A percentile compares a stretch with the other conserved stretches of the same genome.
Conservation (phyloP, 2,329 filamentous ascomycete species). For the Clarireedia homoeocarpa region DNA sequence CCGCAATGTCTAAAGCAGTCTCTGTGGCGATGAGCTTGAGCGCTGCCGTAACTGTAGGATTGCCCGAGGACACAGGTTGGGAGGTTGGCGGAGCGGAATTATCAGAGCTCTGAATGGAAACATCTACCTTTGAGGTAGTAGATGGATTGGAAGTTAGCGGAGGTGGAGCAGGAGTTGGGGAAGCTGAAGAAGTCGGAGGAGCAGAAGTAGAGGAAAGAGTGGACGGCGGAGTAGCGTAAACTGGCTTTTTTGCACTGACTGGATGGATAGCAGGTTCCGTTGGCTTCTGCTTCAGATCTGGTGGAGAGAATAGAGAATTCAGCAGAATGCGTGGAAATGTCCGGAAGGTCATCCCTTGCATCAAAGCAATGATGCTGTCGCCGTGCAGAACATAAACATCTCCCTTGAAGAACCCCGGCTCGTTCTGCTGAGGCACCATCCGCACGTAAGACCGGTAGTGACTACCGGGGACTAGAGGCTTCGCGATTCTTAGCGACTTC, state of each 20-base stretch:
- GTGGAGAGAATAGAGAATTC: background rate
- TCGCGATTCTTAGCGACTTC: slow-evolving; percentile 42
- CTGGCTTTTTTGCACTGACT: background rate
- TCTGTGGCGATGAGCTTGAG: background rate
- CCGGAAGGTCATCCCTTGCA: background rate
- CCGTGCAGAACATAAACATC: slow-evolving; percentile 33
- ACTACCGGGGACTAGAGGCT: slow-evolving; percentile 36
- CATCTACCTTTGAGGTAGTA: background rate
- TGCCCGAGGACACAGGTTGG: background rate
- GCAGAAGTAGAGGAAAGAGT: background rate
- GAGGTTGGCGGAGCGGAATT: background rate
- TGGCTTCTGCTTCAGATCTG: background rate
- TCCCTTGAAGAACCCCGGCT: slow-evolving; percentile 14
- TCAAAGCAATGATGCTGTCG: slow-evolving; percentile 21
- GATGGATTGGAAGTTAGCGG: background rate
- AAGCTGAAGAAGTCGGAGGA: background rate
- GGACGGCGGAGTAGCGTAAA: background rate
- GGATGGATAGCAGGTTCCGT: background rate
- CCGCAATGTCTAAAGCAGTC: background rate
- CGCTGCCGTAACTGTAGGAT: background rate
- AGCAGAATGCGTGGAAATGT: background rate
- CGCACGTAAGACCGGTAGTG: slow-evolving; percentile 48
- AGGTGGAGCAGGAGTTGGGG: background rate
- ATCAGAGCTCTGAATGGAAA: background rate
- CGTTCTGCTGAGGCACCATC: slow-evolving; percentile 32